Base-by-base conservation (phyloP, 495 filamentous ascomycete species). In the Penicillium psychrofluorescens region DNA sequence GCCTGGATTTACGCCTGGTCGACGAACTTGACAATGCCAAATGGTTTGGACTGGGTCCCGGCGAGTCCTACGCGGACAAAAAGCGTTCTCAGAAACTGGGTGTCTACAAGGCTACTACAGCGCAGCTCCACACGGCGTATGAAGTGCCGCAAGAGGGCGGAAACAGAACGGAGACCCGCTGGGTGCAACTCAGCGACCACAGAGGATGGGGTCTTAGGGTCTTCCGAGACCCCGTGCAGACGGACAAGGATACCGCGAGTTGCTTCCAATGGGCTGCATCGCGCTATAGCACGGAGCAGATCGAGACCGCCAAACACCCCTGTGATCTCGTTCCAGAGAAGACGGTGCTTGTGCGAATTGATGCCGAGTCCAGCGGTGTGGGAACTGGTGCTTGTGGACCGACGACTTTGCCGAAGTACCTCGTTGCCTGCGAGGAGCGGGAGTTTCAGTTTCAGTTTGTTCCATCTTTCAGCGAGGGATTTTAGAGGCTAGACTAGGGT, bases 331-430 rank as follows among this genome's bases (percentile, higher is more conserved):
- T 66, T 37, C 63, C 66, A 31, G 68, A 64, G 36, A 63, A 78
- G 4, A 74, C 74, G 38, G 71, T 80, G 16, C 58, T 79, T 36
- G 36, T 86, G 45, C 64, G 80, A 43, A 57, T 84, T 5, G 80
- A 83, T 62, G 78, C 73, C 7, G 64, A 56, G 29, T 71, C 75
- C 43, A 70, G 71, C 43, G 79, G 79, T 0, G 59, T 84, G 0
- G 79, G 79, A 2, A 82, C 70, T n/a, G 79, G 69, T 13, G 72
- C 73, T 12, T 82, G 79, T 58, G 79, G 79, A n/a, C 80, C 79
- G 0, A 63, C 64, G 15, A 77, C 76, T 1, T 58, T 73, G 55
- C 71, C 80, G 13, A 62, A 79, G 53, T 71, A 77, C 56, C 51
- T 60, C 29, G 50, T 78, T 22, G 22, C 22, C 4, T 22, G 22